Conservation (phyloP, 805 yeast genomes). For the Metschnikowia orientalis region DNA sequence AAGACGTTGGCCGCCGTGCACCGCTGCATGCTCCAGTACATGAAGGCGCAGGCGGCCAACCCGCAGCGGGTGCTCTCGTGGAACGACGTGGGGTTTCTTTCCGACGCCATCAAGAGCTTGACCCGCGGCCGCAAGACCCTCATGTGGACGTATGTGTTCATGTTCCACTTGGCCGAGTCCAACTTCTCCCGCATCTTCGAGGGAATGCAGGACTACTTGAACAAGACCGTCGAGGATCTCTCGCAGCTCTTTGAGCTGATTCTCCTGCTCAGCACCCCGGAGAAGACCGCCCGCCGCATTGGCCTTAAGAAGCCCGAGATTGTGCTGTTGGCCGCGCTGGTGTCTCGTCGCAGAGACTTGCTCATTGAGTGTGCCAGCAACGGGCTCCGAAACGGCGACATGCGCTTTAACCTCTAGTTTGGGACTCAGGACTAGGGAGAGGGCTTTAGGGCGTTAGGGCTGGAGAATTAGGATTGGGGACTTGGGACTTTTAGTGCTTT, state of each 20-base stretch:
- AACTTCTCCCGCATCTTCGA: constrained; percentile 63
- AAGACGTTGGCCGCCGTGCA: constrained; percentile 61
- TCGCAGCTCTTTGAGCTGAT: constrained; percentile 54
- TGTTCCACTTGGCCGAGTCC: constrained; percentile 56
- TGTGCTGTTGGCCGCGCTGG: constrained; percentile 41
- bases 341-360: constrained; percentile 35
- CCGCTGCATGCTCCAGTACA: constrained; percentile 57
- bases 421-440: too few relatives aligned
- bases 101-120: constrained; percentile 64
- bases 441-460: too few relatives aligned
- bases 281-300: constrained; percentile 27
- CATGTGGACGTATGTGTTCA: constrained; percentile 88
- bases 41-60: constrained; percentile 47
- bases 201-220: constrained; percentile 60
- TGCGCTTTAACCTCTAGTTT: too few relatives aligned
- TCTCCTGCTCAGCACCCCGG: constrained; percentile 24
- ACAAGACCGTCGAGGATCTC: constrained; percentile 63
- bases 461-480: too few relatives aligned
- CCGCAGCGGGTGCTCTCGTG: constrained; percentile 46
- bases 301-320: constrained; percentile 34
- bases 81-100: constrained; percentile 83
- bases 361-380: constrained; percentile 42
- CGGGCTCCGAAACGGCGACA: constrained; percentile 39
- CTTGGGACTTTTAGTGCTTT: too few relatives aligned
- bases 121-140: constrained; percentile 68